Base-by-base conservation (phyloP, 176 grass and related monocot genomes). In the Calamus simplicifolius region DNA sequence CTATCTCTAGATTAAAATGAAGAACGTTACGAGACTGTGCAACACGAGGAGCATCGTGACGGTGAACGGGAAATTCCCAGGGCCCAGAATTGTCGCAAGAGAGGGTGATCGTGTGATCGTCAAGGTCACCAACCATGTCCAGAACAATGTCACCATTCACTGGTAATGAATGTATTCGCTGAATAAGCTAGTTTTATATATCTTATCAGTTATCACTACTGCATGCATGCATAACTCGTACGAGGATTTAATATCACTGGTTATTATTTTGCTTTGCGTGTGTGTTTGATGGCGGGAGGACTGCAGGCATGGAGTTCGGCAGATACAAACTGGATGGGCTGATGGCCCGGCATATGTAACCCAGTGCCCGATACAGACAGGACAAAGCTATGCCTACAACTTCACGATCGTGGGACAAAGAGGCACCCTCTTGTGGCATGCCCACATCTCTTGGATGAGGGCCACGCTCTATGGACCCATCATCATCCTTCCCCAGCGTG, bases 321-420 rank as follows among this genome's bases (percentile, higher is more conserved):
- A 89, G 58, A 26, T 89, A 51, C 73, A 51, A 62, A 89, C 71
- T 50, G 85, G 85, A 48, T 89, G 85, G 85, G 73, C 55, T 16
- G 85, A 84, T 55, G 85, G 85, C 1, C 85, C 85, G 48, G 80
- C 80, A 19, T 89, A 84, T 68, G 70, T 89, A 48, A 89, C 85
- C 35, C 85, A 89, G 57, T 89, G 85, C 80, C 85, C 85, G 29
- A 80, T 89, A 27, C 73, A 19, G 28, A 84, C 73, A 25, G 80
- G 80, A 1, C 77, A 80, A 38, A 89, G 73, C 61, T 84, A 48
- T 28, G 77, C 70, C 25, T 89, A 89, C 76, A 74, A 80, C 66
- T 89, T 89, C 69, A 89, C 80, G 16, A 14, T 84, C 16, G 61
- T 62, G 2, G 80, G 77, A 28, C 80, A 89, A 71, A 66, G 80